Evolutionary conservation across 257 asterid species (phyloP), one percentile per base, ranked within the genome.

Genomic region (Pogostemon cablin): DNA sequence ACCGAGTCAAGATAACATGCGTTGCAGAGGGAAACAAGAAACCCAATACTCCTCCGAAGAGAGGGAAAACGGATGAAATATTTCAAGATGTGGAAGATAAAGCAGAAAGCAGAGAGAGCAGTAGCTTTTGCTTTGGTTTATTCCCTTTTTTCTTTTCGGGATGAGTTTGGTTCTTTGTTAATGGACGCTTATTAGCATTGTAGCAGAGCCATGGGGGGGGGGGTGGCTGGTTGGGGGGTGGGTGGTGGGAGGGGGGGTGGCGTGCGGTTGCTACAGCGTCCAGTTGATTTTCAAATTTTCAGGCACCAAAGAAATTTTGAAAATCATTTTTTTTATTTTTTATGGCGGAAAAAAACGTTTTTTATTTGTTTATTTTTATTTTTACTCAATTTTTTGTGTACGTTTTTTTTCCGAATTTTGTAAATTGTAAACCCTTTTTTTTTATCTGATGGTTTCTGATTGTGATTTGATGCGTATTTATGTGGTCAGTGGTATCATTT

Each of bases 21-120:
- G 68, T 42, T 63, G 37, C 68, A 46, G 70, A 58, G 53, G 55
- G 35, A 64, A 58, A 48, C 47, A 50, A 41, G 52, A 67, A 55
- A 37, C 48, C 34, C 56, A 54, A 67, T 71, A 75, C 50, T 43
- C 7, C 6, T 54, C 60, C 5, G 60, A 84, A 10, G 58, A 53
- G 47, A 9, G 38, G 40, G 9, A 40, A 15, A 58, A 42, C 11
- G 44, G 54, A 57, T 32, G 69, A 72, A 75, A 81, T 2, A 0
- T 1, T 76, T 67, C 73, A 81, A 75, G 75, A 72, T 25, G 42
- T 63, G 57, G 67, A 54, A 37, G 37, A 76, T 80, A 72, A 65
- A 78, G 75, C 62, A 76, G 74, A 78, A 72, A 77, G 83, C 84
- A 79, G 81, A 80, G 79, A 81, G 77, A 82, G 73, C 78, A 73